Base-by-base conservation (phyloP, 2,329 filamentous ascomycete species). In the Fusarium anguioides region DNA sequence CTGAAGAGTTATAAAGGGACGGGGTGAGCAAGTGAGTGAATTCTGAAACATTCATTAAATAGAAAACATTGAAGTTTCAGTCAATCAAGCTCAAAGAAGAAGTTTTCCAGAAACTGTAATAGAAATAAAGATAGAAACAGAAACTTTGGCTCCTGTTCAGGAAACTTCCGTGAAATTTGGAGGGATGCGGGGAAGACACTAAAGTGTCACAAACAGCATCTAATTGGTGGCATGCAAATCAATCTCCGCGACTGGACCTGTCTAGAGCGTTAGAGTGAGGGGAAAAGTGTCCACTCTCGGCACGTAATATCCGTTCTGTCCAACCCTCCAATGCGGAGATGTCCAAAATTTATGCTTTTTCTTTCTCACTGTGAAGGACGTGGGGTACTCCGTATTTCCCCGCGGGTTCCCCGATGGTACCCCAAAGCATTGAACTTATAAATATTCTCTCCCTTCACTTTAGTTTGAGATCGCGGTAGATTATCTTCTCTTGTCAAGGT, bases 281-380 rank as follows among this genome's bases (percentile, higher is more conserved):
- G 9, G 10, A 8, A 33, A 14, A 8, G 9, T 23, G 27, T 39
- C 58, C 58, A 44, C 56, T 36, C 61, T 61, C 58, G 58, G 58
- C 58, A 61, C 58, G 18, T 7, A 20, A 61, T 46, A 46, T 40
- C 47, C 58, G 56, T 40, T n/a, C 31, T n/a, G 6, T 17, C 31
- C 31, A 15, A 10, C 33, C 37, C 33, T 18, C 9, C 9, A 29
- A 21, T 37, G 51, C 42, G 33, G 51, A 58, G 27, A 48, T n/a
- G 17, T 3, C 33, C 7, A 11, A 33, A 31, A 7, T 6, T 33
- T 33, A 33, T 33, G 31, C 31, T 33, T 33, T 17, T 5, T 14
- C 27, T 7, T 4, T 8, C 2, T 7, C 29, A 15, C 6, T 17
- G 29, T 14, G 6, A 17, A 26, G 20, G 21, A 5, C 27, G 49